Conservation (phyloP, 768 basidiomycete genomes). For the Lentinula detonsa region DNA sequence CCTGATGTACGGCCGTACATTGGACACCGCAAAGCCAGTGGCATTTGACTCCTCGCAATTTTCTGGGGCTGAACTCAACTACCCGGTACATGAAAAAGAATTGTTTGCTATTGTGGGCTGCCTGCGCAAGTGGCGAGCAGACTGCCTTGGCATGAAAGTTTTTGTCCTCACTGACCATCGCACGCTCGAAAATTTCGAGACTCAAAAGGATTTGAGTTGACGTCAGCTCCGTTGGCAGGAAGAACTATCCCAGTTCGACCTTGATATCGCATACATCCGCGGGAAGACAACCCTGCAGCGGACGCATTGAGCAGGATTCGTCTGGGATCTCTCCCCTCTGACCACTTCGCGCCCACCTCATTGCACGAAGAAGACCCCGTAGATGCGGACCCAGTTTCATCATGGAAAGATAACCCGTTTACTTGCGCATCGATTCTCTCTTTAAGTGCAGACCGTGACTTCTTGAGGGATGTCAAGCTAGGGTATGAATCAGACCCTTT, state of each 20-base stretch:
- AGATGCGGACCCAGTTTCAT: too few relatives aligned
- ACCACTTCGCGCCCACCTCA: background rate
- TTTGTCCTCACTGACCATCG: conserved; percentile 25
- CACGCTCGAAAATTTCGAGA: conserved; percentile 20
- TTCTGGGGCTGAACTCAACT: conserved; percentile 20
- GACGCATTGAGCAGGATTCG: conserved; percentile 22
- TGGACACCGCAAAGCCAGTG: conserved; percentile 23
- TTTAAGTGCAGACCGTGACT: too few relatives aligned
- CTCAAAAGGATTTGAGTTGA: conserved; percentile 19
- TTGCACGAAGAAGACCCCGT: too few relatives aligned
- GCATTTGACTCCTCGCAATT: conserved; percentile 18
- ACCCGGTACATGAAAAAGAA: conserved; percentile 23
- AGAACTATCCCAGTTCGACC: conserved; percentile 22
- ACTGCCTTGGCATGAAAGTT: conserved; percentile 12
- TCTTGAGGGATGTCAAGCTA: too few relatives aligned
- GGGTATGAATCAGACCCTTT: background rate
- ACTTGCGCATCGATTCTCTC: too few relatives aligned
- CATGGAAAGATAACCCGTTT: too few relatives aligned
- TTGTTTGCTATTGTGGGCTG: conserved; percentile 24
- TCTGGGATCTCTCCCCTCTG: too few relatives aligned
- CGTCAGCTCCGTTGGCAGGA: conserved; percentile 22
- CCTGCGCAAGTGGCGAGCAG: conserved; percentile 13
- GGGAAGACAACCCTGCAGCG: conserved; percentile 22
- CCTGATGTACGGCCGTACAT: too few relatives aligned
- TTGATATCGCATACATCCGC: conserved; percentile 20